Evolutionary conservation across 1,284 basidiomycete species (phyloP), one percentile per base, ranked within the genome.

Genomic region (Megacollybia platyphylla): DNA sequence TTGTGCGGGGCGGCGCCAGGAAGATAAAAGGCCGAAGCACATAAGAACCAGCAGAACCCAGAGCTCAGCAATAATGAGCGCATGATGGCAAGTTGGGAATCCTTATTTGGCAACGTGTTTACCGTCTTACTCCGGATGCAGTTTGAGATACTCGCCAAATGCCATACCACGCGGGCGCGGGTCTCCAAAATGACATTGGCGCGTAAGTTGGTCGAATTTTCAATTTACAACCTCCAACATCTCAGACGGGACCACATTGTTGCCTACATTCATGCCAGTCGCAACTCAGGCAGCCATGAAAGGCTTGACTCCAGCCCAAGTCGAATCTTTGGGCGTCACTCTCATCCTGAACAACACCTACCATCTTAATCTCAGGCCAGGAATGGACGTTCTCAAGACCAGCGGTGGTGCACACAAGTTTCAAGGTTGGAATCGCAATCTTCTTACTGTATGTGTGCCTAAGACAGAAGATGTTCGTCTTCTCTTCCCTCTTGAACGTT

Each of bases 201-300:
- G 46, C 80, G 79, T 79, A 53, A 55, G 76, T 67, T 13, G 36
- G 38, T 31, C 41, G 30, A 5, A 31, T 3, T 7, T 44, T 44
- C 40, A 13, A 29, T 38, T 43, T 43, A 47, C 46, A 36, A 28
- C 41, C 37, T 44, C 9, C 29, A 34, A 34, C 38, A 28, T 24
- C 41, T 18, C 52, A 84, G 86, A 90, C 64, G 85, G 83, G 7
- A 63, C 70, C 35, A 90, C 87, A 1, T 75, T 81, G 66, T 63
- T 89, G 7, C 87, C 87, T 0, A 87, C 87, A 0, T 90, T 91
- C 54, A 90, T 90, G 87, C 87, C 88, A 9, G 87, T 90, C 5
- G 87, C 86, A 3, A 90, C 87, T 3, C 87, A 90, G 57, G 87
- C 80, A 18, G 83, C 86, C 2, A 86, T 90, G 54, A 90, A 90